A percentile compares a stretch with the other conserved stretches of the same genome.
Evolutionary conservation across 306 rosid species (phyloP).

Genomic region (Herpetospermum pedunculosum): DNA sequence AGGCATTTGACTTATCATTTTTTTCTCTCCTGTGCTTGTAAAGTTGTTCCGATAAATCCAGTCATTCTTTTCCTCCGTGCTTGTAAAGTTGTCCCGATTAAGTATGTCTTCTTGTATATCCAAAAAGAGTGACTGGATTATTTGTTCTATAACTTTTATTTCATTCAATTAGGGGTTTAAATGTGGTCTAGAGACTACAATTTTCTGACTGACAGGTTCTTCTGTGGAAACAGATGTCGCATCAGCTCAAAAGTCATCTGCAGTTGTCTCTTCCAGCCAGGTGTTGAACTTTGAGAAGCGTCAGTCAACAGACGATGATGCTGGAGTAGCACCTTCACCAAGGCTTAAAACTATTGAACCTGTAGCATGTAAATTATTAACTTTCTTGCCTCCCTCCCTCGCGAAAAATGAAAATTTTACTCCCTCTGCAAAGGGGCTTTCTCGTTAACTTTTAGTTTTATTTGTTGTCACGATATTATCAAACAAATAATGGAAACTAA

Average conservation of each 20-base stretch:
- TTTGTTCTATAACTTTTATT: not conserved
- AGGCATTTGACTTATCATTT: not conserved
- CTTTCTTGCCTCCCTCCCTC: slow-evolving; percentile 12
- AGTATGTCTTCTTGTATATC: not conserved
- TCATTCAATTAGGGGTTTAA: not conserved
- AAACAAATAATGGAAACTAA: slow-evolving; percentile 28
- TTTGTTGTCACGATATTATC: slow-evolving; percentile 1
- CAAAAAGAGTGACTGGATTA: not conserved
- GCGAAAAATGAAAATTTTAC: not conserved
- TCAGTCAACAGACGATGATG: slow-evolving; percentile 48
- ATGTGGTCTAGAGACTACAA: not conserved
- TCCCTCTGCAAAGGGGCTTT: not conserved
- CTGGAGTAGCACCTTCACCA: slow-evolving; percentile 52
- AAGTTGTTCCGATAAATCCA: not conserved
- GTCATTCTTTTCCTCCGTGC: not conserved
- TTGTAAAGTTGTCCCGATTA: not conserved
- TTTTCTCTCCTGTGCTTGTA: not conserved
- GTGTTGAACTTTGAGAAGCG: slow-evolving; percentile 39
- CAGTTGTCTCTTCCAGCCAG: slow-evolving; percentile 41
- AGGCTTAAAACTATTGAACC: slow-evolving; percentile 44
- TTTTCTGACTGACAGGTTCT: slow-evolving; percentile 10
- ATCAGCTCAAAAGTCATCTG: slow-evolving; percentile 40
- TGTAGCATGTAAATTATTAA: slow-evolving; percentile 53
- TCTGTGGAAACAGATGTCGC: slow-evolving; percentile 42
- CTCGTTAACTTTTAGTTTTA: not conserved